A percentile compares a stretch with the other conserved stretches of the same genome.
These are phyloP conservation scores for Rhododendron kiyosumense DNA, from an alignment of 148 eudicot species.

Conservation along the genomic window DNA sequence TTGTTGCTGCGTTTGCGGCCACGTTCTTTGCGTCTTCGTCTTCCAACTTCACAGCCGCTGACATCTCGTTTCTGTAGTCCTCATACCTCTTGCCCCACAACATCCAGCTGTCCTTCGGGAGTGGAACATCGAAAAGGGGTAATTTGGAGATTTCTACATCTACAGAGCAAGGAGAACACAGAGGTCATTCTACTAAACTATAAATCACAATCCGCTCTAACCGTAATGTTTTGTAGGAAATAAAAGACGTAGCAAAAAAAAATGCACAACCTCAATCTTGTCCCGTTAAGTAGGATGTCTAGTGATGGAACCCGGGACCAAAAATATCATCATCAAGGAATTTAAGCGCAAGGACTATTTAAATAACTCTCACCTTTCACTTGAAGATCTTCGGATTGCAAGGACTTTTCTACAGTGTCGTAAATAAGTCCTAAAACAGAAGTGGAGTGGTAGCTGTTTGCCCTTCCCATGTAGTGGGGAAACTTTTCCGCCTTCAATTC, in stretches of 20 bases:
- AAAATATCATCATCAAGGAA: neutral
- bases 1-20: constrained; percentile 30
- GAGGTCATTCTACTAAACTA: neutral
- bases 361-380: constrained; percentile 29
- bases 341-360: neutral
- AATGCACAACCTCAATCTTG: neutral
- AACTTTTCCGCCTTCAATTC: constrained; percentile 23
- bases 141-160: constrained; percentile 41
- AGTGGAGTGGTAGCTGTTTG: constrained; percentile 30
- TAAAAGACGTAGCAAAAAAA: neutral
- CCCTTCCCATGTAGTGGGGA: constrained; percentile 60
- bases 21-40: constrained; percentile 22
- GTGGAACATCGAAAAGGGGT: constrained; percentile 34
- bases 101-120: constrained; percentile 20
- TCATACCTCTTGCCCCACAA: constrained; percentile 38
- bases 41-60: constrained; percentile 9
- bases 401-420: constrained; percentile 24
- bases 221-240: neutral
- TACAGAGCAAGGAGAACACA: constrained; percentile 6
- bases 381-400: neutral
- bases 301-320: neutral
- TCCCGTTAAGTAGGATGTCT: neutral
- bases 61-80: constrained; percentile 45
- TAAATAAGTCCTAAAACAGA: constrained; percentile 56
- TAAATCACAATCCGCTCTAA: neutral